Percentiles rank a stretch among this genome's conserved stretches.
Evolutionary conservation across 2,329 filamentous ascomycete species (phyloP).

Genomic region (Knufia fluminis): DNA sequence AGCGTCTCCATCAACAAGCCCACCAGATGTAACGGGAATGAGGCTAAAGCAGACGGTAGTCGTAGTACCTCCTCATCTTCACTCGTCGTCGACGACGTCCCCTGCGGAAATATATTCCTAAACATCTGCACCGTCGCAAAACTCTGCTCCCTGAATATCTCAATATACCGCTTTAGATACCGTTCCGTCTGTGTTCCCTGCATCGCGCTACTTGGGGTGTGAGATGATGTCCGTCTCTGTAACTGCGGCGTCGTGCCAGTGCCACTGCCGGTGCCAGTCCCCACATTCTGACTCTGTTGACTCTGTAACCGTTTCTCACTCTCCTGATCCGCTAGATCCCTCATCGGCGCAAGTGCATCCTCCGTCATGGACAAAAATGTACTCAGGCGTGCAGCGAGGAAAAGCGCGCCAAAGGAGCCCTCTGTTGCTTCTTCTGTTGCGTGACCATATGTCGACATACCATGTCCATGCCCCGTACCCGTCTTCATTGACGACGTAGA

Average conservation of each 20-base stretch:
- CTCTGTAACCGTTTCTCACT: slow-evolving; percentile 37
- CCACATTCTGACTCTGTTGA: slow-evolving; percentile 11
- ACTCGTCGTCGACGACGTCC: slow-evolving; percentile 10
- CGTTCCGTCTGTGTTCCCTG: slow-evolving; percentile 84
- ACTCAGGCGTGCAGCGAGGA: slow-evolving; percentile 74
- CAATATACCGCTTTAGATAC: slow-evolving; percentile 89
- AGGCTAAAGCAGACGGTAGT: slow-evolving; percentile 67
- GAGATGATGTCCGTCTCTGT: neutral
- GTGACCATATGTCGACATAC: neutral
- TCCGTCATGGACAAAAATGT: slow-evolving; percentile 71
- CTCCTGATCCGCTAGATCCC: slow-evolving; percentile 85
- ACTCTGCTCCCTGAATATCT: slow-evolving; percentile 95
- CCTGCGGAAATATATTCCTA: slow-evolving; percentile 67
- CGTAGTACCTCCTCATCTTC: slow-evolving; percentile 31
- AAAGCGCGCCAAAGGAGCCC: slow-evolving; percentile 68
- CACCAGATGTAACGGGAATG: slow-evolving; percentile 76
- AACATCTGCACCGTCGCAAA: slow-evolving; percentile 95
- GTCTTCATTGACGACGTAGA: neutral
- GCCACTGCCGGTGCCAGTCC: slow-evolving; percentile 11
- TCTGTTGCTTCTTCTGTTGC: slow-evolving; percentile 36
- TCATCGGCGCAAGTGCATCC: slow-evolving; percentile 67
- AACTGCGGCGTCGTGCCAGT: neutral
- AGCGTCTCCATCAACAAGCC: slow-evolving; percentile 66
- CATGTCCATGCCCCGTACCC: neutral
- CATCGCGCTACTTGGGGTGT: neutral